Percentiles rank a stretch among this genome's conserved stretches.
Conservation (phyloP, 306 rosid genomes). For the Lotus japonicus region DNA sequence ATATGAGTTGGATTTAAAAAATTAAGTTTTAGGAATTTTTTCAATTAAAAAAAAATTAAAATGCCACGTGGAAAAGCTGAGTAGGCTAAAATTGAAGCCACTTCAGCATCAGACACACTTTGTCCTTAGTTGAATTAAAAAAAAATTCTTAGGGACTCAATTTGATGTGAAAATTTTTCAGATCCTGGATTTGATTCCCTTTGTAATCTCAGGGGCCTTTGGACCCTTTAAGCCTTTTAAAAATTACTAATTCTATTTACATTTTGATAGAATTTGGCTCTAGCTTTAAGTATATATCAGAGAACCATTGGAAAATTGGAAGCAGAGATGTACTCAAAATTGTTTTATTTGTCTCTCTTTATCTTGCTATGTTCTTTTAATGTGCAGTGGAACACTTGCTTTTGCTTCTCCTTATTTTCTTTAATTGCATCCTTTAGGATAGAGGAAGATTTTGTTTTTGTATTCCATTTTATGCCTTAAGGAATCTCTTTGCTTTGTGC, state of each 20-base stretch:
- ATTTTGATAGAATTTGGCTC: background rate
- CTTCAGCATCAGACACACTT: no score
- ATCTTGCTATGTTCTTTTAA: background rate
- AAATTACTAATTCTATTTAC: background rate
- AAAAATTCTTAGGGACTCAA: no score
- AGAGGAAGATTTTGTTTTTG: conserved; percentile 8
- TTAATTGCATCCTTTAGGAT: conserved; percentile 1
- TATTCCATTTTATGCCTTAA: conserved; percentile 15
- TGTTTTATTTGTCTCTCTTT: conserved; percentile 4
- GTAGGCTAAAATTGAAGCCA: no score
- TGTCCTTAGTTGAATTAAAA: no score
- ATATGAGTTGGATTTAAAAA: no score
- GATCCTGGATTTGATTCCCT: no score
- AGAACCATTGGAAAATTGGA: background rate
- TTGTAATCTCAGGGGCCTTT: no score
- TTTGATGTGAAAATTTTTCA: no score
- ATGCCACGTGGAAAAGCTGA: no score
- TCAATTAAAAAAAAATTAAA: no score
- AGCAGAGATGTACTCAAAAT: background rate
- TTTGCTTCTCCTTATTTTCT: background rate
- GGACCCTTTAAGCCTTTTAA: no score
- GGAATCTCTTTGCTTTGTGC: conserved; percentile 25
- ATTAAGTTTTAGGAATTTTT: no score
- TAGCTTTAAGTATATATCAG: background rate
- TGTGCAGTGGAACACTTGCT: background rate